These are phyloP conservation scores for Pisolithus thermaeus DNA, from an alignment of 1,284 basidiomycete genomes.

Conservation along the genomic window DNA sequence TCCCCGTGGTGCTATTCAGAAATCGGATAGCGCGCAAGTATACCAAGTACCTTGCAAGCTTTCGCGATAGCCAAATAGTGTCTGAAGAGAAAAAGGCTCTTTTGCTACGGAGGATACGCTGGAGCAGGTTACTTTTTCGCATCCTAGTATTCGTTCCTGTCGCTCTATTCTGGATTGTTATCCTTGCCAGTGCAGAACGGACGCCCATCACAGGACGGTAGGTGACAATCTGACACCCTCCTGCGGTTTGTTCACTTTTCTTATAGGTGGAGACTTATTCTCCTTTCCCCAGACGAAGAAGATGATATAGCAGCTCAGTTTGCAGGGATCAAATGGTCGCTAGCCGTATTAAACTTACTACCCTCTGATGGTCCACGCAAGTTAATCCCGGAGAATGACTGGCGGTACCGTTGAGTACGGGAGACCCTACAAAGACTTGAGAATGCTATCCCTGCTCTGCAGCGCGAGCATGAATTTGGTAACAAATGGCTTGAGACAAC, in stretches of 20 bases:
- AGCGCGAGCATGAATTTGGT: too few species aligned
- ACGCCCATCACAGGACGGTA: slow-evolving; percentile 83
- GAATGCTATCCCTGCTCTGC: too few species aligned
- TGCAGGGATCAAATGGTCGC: slow-evolving; percentile 88
- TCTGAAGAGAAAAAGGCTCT: slow-evolving; percentile 45
- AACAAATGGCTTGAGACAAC: too few species aligned
- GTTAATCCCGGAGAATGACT: slow-evolving; percentile 67
- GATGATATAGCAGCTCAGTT: slow-evolving; percentile 72
- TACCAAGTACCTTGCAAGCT: slow-evolving; percentile 45
- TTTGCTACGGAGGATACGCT: slow-evolving; percentile 43
- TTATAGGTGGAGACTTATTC: slow-evolving; percentile 69
- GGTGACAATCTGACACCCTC: slow-evolving; percentile 18
- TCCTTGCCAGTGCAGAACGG: slow-evolving; percentile 72
- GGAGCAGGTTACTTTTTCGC: slow-evolving; percentile 46
- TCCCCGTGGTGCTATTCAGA: slow-evolving; percentile 58
- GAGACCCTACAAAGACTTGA: too few species aligned
- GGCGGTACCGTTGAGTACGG: too few species aligned
- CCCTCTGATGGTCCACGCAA: slow-evolving; percentile 58
- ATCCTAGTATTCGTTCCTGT: slow-evolving; percentile 63
- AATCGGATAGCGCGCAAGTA: slow-evolving; percentile 47
- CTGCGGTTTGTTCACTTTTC: slow-evolving; percentile 4
- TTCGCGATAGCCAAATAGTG: slow-evolving; percentile 41
- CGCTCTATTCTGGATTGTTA: slow-evolving; percentile 63
- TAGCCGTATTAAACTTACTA: slow-evolving; percentile 74
- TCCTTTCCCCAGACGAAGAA: slow-evolving; percentile 84